Evolutionary conservation across 2,329 filamentous ascomycete species (phyloP), one percentile per base, ranked within the genome.

Genomic region (Cercospora zeina): DNA sequence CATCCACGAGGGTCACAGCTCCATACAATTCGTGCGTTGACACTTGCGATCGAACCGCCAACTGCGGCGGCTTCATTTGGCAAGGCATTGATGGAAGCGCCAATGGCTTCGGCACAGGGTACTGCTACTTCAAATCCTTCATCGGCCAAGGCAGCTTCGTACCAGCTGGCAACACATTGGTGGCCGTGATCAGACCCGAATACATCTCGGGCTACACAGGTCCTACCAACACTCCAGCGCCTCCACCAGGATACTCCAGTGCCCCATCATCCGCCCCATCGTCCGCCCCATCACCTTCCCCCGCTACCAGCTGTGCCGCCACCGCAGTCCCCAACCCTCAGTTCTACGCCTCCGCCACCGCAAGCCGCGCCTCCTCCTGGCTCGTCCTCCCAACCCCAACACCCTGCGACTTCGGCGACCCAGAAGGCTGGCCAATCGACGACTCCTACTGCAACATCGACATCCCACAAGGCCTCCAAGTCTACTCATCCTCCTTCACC

Each of bases 361-460:
- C 63, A n/a, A 54, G 54, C 30, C 58, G 60, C 24, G 61, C 62
- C 54, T 54, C 58, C 10, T 37, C 49, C 14, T 69, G 70, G 66
- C 69, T 72, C 54, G 65, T 69, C 33, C 69, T 72, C 27, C 54
- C 68, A 16, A 67, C 63, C 3, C 73, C 73, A 3, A 74, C 70
- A 10, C 61, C 68, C 16, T 72, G 71, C 65, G 60, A 68, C 65
- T 75, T 74, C 65, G 72, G 71, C 56, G 70, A 71, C 37, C 69
- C 68, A 11, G 47, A 66, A 8, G 58, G 63, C 58, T 67, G 61
- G 21, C 66, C 69, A 31, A 66, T 74, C 63, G 74, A 76, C 63
- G 74, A 76, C 63, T 66, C 62, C 59, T 76, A 71, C 69, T 72
- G 72, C 63, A 58, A 69, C 49, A 67, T 76, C 50, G 62, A 67